Evolutionary conservation across 805 yeast genomes (phyloP), one percentile per base, ranked within the genome.

Genomic region (Hermanozyma aechmeae): DNA sequence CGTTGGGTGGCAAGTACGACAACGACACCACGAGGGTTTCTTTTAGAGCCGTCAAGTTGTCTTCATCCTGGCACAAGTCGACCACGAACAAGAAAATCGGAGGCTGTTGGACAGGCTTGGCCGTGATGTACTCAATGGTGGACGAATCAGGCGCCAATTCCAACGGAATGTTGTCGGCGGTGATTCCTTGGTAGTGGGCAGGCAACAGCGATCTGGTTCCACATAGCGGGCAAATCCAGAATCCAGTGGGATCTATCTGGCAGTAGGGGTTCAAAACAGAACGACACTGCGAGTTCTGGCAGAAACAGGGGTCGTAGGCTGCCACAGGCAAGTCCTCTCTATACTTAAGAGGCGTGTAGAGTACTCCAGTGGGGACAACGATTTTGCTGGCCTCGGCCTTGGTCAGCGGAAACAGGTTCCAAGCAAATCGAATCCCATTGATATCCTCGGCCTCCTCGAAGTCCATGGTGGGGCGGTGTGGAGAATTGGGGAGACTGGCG

Each of bases 321-420:
- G 89, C 85, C 30, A 82, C 59, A 12, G 84, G 79, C 38, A 85
- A 63, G 39, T 79, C 86, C 35, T 79, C 80, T 41, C 82, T 73
- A 33, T 73, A 74, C 46, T 84, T 76, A 44, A 92, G 69, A 6
- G 99, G 99, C n/a, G 96, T 87, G 65, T 86, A 92, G 38, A 92
- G 61, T 32, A 95, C 79, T 24, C 96, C 95, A 21, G 92, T 78
- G 9, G 99, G 98, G 18, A 92, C 87, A 13, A 89, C 93, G 48
- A 86, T 80, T 43, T 92, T 80, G 45, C 79, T 78, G 13, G 95
- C 92, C 55, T 92, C 97, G 24, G 76, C 73, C 43, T 86, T 76
- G 22, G 95, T 79, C 24, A 82, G 76, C 16, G 99, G 98, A 46
- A 89, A 78, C 24, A 83, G 79, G 61, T 65, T 61, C 78, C 81